Conservation (phyloP, 225 moss, liverwort and hornwort species). For the Sphagnum tenellum region DNA sequence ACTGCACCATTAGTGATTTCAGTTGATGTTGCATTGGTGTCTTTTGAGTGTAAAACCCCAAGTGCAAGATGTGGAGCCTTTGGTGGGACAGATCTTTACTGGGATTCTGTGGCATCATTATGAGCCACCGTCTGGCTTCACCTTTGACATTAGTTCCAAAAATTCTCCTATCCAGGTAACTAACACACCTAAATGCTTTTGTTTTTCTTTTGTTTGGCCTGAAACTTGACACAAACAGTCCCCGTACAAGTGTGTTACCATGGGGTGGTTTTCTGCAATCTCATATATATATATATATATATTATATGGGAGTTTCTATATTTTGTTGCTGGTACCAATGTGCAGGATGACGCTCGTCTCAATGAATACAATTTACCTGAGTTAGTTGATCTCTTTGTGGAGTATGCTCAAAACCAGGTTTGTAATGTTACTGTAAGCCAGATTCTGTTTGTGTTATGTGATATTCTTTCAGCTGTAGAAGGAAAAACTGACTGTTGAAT, state of each 20-base stretch:
- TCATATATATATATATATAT: no score
- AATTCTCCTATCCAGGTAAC: conserved; percentile 50
- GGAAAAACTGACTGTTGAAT: no score
- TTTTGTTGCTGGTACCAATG: conserved; percentile 6
- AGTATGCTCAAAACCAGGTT: conserved; percentile 60
- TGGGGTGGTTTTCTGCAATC: no score
- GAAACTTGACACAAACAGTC: no score
- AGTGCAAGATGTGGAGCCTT: no score
- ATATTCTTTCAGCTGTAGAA: background rate
- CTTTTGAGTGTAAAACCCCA: no score
- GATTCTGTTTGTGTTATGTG: background rate
- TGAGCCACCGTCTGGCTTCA: conserved; percentile 64
- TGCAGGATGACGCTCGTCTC: conserved; percentile 76
- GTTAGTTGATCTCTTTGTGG: conserved; percentile 71
- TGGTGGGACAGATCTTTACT: conserved; percentile 58
- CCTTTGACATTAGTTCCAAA: conserved; percentile 52
- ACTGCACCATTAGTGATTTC: no score
- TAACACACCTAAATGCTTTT: no score
- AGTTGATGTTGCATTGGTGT: no score
- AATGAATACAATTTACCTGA: conserved; percentile 77
- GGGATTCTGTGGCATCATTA: conserved; percentile 85
- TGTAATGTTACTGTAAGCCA: background rate
- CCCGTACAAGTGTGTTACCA: no score
- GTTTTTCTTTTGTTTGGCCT: no score
- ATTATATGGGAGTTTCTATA: background rate